These are phyloP conservation scores for Alloteropsis semialata DNA, from an alignment of 176 grass and related monocot species.

Conservation along the genomic window DNA sequence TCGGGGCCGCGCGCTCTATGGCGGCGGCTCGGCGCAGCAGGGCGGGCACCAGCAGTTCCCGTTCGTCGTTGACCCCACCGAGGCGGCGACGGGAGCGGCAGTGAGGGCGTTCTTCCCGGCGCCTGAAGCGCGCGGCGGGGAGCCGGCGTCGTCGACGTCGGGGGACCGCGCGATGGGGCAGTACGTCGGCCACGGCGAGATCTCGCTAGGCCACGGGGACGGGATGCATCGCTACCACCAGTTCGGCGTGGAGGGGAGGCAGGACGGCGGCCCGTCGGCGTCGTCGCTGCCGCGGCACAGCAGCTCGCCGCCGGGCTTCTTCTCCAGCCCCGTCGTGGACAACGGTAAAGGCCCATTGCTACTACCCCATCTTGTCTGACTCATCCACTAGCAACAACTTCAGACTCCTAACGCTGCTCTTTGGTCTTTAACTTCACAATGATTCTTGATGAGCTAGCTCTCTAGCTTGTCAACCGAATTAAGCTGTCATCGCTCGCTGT, in stretches of 20 bases:
- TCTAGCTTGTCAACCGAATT: not conserved
- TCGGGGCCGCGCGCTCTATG: slow-evolving; percentile 11
- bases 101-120: slow-evolving; percentile 31
- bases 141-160: not conserved
- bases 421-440: not conserved
- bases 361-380: not conserved
- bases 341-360: slow-evolving; percentile 30
- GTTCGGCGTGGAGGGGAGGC: slow-evolving; percentile 24
- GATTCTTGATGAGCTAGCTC: not conserved
- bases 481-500: not conserved
- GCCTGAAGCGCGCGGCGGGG: not conserved
- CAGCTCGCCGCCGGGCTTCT: slow-evolving; percentile 71
- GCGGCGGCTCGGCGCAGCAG: not conserved
- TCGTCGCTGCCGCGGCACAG: slow-evolving; percentile 44
- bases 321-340: slow-evolving; percentile 57
- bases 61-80: slow-evolving; percentile 26
- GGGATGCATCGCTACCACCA: slow-evolving; percentile 24
- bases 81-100: not conserved
- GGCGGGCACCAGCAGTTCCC: not conserved
- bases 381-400: not conserved
- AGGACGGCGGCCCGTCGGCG: not conserved
- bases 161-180: slow-evolving; percentile 12
- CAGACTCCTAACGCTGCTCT: not conserved
- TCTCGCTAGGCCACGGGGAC: slow-evolving; percentile 9
- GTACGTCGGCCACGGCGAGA: slow-evolving; percentile 11